Evolutionary conservation across 352 stramenopile genomes (phyloP).

Genomic region (Globisporangium echinulatum): DNA sequence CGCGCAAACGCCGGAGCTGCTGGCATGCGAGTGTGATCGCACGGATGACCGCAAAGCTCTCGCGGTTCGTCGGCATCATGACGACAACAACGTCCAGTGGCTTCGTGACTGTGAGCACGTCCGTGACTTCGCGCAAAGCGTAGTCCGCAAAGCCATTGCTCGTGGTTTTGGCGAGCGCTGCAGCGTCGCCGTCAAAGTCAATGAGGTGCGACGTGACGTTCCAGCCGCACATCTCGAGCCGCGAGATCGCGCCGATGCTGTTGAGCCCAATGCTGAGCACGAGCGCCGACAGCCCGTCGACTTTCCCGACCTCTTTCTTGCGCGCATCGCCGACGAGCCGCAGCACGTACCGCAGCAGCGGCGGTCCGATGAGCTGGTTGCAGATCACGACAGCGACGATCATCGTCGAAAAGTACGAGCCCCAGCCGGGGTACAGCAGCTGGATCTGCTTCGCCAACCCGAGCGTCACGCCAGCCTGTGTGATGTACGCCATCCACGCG

Average conservation of each 20-base stretch:
- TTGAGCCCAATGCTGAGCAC: conserved; percentile 24
- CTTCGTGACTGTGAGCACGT: conserved; percentile 25
- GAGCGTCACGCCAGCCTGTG: conserved; percentile 58
- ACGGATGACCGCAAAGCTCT: conserved; percentile 51
- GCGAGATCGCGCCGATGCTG: conserved; percentile 30
- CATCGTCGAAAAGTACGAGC: conserved; percentile 67
- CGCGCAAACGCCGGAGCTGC: conserved; percentile 31
- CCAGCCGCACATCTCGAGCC: conserved; percentile 57
- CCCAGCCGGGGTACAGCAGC: conserved; percentile 61
- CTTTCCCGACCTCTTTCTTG: conserved; percentile 52
- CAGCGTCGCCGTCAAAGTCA: conserved; percentile 20
- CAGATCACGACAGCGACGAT: conserved; percentile 68
- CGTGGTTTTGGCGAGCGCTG: conserved; percentile 8
- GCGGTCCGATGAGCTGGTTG: conserved; percentile 59
- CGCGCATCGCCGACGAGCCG: conserved; percentile 44
- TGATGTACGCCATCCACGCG: conserved; percentile 75
- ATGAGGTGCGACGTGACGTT: conserved; percentile 42
- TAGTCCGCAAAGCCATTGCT: conserved; percentile 10
- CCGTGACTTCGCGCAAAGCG: conserved; percentile 18
- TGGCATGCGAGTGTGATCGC: conserved; percentile 43
- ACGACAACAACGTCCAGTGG: conserved; percentile 52
- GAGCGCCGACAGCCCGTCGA: conserved; percentile 42
- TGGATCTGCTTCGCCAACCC: conserved; percentile 70
- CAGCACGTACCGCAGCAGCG: conserved; percentile 49
- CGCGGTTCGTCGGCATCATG: conserved; percentile 51